A percentile compares a stretch with the other conserved stretches of the same genome.
These are phyloP conservation scores for Trichoderma erinaceum DNA, from an alignment of 495 filamentous ascomycete genomes.

Conservation along the genomic window DNA sequence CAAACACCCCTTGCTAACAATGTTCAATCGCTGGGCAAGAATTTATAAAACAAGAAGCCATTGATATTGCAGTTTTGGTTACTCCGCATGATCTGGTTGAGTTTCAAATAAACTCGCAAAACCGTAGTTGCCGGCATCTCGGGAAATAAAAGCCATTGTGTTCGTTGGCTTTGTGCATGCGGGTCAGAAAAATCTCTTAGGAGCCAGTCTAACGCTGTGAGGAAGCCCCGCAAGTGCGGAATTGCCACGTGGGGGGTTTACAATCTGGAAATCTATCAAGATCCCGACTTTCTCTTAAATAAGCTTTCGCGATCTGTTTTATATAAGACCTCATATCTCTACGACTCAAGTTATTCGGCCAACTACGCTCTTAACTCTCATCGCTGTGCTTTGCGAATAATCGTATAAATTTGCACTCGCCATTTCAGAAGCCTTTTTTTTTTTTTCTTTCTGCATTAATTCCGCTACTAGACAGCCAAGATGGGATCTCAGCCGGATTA, in stretches of 20 bases:
- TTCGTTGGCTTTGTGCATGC: background rate
- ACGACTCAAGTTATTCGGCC: background rate
- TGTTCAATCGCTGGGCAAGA: background rate
- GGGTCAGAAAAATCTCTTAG: conserved; percentile 13
- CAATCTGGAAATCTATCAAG: background rate
- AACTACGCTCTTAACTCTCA: background rate
- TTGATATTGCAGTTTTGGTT: too few species aligned
- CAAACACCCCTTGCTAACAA: background rate
- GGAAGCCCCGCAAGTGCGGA: conserved; percentile 9
- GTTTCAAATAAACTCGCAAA: too few species aligned
- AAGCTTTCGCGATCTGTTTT: too few species aligned
- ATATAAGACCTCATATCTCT: background rate
- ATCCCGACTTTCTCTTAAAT: background rate
- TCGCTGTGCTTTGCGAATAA: background rate
- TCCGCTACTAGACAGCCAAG: background rate
- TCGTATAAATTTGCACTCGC: background rate
- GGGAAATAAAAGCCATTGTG: too few species aligned
- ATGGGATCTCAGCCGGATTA: conserved; percentile 35
- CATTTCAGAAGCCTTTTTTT: background rate
- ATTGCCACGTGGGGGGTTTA: conserved; percentile 9
- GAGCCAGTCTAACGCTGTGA: conserved; percentile 4
- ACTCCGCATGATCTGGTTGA: too few species aligned
- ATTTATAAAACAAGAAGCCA: too few species aligned
- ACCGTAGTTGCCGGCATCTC: too few species aligned
- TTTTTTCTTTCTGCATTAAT: background rate